These are phyloP conservation scores for Clathrospora elynae DNA, from an alignment of 2,329 filamentous ascomycete genomes.

Conservation along the genomic window DNA sequence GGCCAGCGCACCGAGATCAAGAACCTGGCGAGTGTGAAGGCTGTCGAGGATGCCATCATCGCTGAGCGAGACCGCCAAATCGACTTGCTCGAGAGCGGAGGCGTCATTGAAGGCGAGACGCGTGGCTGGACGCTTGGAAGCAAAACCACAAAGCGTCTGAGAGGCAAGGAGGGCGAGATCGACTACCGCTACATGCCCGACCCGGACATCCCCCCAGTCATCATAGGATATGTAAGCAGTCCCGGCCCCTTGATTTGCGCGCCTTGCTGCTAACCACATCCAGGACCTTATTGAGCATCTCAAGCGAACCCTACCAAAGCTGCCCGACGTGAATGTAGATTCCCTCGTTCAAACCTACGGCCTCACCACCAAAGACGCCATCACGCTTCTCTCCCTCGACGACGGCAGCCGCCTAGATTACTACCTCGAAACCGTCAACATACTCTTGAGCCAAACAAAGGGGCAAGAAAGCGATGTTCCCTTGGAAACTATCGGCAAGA, in stretches of 20 bases:
- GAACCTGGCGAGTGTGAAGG: conserved; percentile 92
- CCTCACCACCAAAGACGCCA: conserved; percentile 79
- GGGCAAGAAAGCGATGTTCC: conserved; percentile 31
- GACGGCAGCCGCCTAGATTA: conserved; percentile 81
- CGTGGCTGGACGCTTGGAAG: conserved; percentile 88
- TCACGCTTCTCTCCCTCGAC: conserved; percentile 77
- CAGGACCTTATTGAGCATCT: conserved; percentile 70
- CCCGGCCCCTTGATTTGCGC: not conserved
- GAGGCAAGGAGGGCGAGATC: conserved; percentile 94
- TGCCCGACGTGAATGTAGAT: conserved; percentile 73
- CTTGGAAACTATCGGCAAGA: conserved; percentile 48
- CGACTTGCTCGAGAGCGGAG: conserved; percentile 73
- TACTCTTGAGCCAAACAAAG: conserved; percentile 19
- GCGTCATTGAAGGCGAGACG: conserved; percentile 80
- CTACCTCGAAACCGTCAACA: conserved; percentile 68
- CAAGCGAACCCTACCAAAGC: conserved; percentile 64
- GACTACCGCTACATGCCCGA: conserved; percentile 99
- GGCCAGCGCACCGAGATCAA: conserved; percentile 97
- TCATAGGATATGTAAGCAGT: conserved; percentile 63
- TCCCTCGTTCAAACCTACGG: conserved; percentile 67
- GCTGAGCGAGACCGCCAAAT: conserved; percentile 92
- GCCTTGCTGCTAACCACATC: conserved; percentile 9
- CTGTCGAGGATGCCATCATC: conserved; percentile 91
- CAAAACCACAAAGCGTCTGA: conserved; percentile 77
- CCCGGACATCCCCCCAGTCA: conserved; percentile 80